Evolutionary conservation across 176 grass and related monocot species (phyloP), one percentile per base, ranked within the genome.

Genomic region (Elymus sibiricus): DNA sequence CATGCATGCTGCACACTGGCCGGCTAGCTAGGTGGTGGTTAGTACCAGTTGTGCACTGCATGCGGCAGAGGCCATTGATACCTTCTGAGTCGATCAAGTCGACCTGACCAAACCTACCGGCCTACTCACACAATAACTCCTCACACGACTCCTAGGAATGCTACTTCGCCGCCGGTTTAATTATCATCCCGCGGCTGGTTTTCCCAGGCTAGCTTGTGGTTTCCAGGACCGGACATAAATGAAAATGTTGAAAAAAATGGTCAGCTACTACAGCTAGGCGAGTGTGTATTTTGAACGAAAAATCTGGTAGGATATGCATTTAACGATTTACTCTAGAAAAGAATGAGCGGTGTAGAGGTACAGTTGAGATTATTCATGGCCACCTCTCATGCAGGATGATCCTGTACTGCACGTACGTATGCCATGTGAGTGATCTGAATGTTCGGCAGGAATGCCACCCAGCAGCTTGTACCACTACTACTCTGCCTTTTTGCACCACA

Each of bases 101-200:
- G 24, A 59, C 35, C 61, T 86, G 78, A 70, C 62, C 11, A 69
- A 62, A 82, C 88, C 63, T 26, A 85, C 46, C 77, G 14, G 61
- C 7, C 47, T 1, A 69, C 65, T 25, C 25, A 40, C 51, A 25
- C 88, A 37, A 82, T 86, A 86, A 89, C 69, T 85, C 1, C 68
- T 60, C 75, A 14, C 27, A 22, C 43, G 19, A 56, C 53, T 58
- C 53, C 53, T 58, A 58, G 53, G 53, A 22, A 58, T 9, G 0
- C 53, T 0, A 58, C 19, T 1, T 58, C 53, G 19, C 53, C 53
- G 53, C 53, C 53, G 53, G 53, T 58, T 58, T 58, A 58, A 0
- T 58, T 22, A 0, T 9, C 19, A 58, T 0, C 53, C 53, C 1
- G 53, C 19, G 7, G 19, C 53, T 0, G 19, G 53, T 58, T 58